Base-by-base conservation (phyloP, 2,329 filamentous ascomycete species). In the Aspergillus hiratsukae region DNA sequence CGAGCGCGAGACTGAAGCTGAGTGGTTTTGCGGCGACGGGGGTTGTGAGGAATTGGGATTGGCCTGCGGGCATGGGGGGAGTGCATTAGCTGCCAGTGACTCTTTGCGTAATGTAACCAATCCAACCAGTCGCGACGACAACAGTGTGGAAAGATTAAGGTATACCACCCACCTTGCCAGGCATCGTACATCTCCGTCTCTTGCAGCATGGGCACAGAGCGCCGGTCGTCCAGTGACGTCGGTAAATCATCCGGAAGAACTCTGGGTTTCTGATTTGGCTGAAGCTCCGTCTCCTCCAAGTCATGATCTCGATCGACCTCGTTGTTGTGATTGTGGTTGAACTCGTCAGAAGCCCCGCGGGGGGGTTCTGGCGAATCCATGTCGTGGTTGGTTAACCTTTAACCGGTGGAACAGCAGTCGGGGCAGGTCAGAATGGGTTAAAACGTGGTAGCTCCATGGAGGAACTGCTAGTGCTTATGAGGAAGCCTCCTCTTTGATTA, bases 121-220 rank as follows among this genome's bases (percentile, higher is more conserved):
- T 5, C 14, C 31, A 14, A 17, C 31, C 14, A 17, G 5, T 14
- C 14, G 14, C 14, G 31, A 17, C 31, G 5, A 17, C 14, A 37
- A 7, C 31, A 37, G 31, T 14, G 31, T 14, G 14, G n/a, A 35
- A 3, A 7, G 14, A 35, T 35, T 6, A 17, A 7, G 31, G 14
- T 37, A 17, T 17, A n/a, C 14, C 31, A 37, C 31, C 71, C 73
- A 88, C 93, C 93, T 87, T 97, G 91, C 94, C 94, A 99, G 65
- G 91, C 94, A 82, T 99, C 94, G 74, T 97, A 99, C 78, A 97
- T 91, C 80, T 97, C 94, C 43, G 92, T 96, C 80, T 97, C 94
- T 55, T 88, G 83, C 60, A 87, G 85, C 49, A 79, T 80, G 3
- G 86, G 83, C 35, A 88, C 83, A 67, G 81, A 81, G 65, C 87